Evolutionary conservation across 768 basidiomycete species (phyloP).

Genomic region (Lactifluus hygrophoroides): DNA sequence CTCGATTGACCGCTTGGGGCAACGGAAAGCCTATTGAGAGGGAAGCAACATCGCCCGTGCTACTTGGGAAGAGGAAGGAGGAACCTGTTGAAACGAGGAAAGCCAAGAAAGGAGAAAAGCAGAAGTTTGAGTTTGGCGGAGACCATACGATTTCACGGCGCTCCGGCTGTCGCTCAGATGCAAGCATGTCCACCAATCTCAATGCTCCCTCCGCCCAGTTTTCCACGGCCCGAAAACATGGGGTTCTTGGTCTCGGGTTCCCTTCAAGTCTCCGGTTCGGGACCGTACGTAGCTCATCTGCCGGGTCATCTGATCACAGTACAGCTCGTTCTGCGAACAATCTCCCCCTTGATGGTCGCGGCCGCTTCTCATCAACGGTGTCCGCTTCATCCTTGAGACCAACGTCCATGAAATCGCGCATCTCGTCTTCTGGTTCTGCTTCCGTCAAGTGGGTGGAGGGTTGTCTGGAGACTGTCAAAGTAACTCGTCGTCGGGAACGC

Average conservation of each 20-base stretch:
- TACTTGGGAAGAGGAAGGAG: constrained; percentile 26
- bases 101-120: constrained; percentile 25
- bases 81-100: constrained; percentile 30
- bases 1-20: constrained; percentile 66
- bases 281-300: constrained; percentile 13
- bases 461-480: constrained; percentile 40
- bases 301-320: constrained; percentile 23
- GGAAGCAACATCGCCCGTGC: constrained; percentile 21
- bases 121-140: constrained; percentile 23
- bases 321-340: constrained; percentile 23
- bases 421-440: constrained; percentile 31
- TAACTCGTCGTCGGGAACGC: constrained; percentile 29
- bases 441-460: constrained; percentile 47
- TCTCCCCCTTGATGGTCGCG: constrained; percentile 19
- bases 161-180: constrained; percentile 62
- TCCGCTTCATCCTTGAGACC: constrained; percentile 42
- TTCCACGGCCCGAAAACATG: constrained; percentile 33
- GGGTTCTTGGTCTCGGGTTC: constrained; percentile 53
- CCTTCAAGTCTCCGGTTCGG: constrained; percentile 43
- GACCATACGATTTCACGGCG: constrained; percentile 30
- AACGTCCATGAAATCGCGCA: constrained; percentile 33
- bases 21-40: constrained; percentile 39
- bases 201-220: constrained; percentile 2
- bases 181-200: constrained; percentile 41
- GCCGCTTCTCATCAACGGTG: constrained; percentile 32